phyloP scores from a whole-genome alignment of 495 filamentous ascomycete genomes.

The Penicillium paxilli region DNA sequence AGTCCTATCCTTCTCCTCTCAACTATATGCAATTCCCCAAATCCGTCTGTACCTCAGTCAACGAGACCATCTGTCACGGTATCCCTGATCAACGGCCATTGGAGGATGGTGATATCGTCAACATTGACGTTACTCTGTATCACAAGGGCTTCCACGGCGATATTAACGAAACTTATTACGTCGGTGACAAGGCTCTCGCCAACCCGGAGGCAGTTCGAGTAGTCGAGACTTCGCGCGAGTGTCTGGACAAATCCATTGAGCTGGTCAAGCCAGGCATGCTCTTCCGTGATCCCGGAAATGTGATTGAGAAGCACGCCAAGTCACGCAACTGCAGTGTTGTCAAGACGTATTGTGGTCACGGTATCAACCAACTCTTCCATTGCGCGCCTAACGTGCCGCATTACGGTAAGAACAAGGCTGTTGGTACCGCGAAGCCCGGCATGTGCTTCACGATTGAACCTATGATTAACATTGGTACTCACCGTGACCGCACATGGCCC shows the following conservation, averaged over 20 bases:
- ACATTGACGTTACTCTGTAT: conserved; percentile 86
- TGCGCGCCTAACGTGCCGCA: conserved; percentile 82
- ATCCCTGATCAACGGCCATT: conserved; percentile 81
- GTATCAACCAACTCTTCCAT: conserved; percentile 85
- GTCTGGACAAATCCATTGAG: conserved; percentile 78
- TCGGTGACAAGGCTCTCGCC: conserved; percentile 72
- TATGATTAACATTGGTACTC: conserved; percentile 82
- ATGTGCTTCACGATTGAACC: conserved; percentile 96
- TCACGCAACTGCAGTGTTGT: conserved; percentile 75
- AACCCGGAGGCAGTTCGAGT: conserved; percentile 82
- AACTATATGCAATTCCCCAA: conserved; percentile 98
- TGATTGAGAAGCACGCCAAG: conserved; percentile 87
- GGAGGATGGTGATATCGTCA: conserved; percentile 83
- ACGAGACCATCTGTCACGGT: conserved; percentile 96
- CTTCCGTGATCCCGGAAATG: conserved; percentile 79
- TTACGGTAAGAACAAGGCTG: conserved; percentile 89
- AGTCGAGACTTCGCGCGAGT: conserved; percentile 79
- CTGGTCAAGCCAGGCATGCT: conserved; percentile 83
- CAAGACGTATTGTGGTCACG: conserved; percentile 87
- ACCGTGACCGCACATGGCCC: conserved; percentile 83
- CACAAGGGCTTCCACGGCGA: conserved; percentile 88
- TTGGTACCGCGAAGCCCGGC: conserved; percentile 79
- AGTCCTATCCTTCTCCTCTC: conserved; percentile 95
- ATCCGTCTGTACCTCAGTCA: conserved; percentile 92
- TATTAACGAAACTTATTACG: conserved; percentile 90